Percentiles rank a stretch among this genome's conserved stretches.
Conservation (phyloP, 768 basidiomycete species). For the Hygrophorus pudorinus region DNA sequence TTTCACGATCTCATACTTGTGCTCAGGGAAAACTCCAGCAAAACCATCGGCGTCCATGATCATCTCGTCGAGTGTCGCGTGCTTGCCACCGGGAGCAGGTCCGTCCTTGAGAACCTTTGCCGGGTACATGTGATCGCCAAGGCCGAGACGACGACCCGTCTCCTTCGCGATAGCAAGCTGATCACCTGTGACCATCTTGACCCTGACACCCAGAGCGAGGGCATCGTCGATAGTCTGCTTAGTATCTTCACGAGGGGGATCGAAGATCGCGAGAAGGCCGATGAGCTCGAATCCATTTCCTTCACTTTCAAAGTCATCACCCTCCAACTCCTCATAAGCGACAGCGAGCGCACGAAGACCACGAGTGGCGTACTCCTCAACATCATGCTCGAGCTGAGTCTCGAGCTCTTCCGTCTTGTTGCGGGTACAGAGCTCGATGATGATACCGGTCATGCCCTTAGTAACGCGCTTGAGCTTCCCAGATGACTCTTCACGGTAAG, state of each 20-base stretch:
- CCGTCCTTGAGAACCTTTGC: constrained; percentile 99
- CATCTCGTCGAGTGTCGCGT: constrained; percentile 87
- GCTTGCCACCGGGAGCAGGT: constrained; percentile 77
- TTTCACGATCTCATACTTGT: constrained; percentile 99
- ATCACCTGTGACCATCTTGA: constrained; percentile 99
- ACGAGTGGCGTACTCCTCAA: constrained; percentile 91
- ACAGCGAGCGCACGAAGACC: constrained; percentile 97
- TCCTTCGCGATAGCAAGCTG: constrained; percentile 99
- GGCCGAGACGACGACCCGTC: constrained; percentile 93
- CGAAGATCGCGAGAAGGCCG: constrained; percentile 95
- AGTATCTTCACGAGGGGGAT: constrained; percentile 95
- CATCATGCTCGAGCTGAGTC: constrained; percentile 85
- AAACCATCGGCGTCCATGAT: constrained; percentile 99
- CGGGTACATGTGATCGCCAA: constrained; percentile 99
- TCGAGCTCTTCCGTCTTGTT: constrained; percentile 95
- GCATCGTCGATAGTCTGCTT: constrained; percentile 99
- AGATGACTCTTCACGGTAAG: constrained; percentile 88
- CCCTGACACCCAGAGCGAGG: constrained; percentile 88
- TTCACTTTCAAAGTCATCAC: constrained; percentile 72
- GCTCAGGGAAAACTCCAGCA: constrained; percentile 98
- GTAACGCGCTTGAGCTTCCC: constrained; percentile 98
- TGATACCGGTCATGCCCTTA: constrained; percentile 99
- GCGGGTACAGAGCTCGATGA: constrained; percentile 93
- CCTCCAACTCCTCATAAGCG: constrained; percentile 87
- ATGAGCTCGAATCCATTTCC: constrained; percentile 97